Conservation (phyloP, 768 basidiomycete species). For the Suillus hirtellus region DNA sequence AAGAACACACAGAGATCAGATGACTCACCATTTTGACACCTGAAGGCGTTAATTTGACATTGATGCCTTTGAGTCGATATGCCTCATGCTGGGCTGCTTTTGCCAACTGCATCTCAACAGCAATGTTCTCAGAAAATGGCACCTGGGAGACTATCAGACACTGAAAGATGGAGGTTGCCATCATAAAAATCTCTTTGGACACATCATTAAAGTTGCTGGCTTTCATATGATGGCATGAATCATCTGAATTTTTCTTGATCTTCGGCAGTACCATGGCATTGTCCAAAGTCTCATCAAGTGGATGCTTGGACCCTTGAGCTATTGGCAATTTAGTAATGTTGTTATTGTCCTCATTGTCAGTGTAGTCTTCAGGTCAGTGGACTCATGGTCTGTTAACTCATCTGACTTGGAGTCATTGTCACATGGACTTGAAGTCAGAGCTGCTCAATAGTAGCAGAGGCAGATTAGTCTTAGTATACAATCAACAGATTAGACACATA, state of each 20-base stretch:
- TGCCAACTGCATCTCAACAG: too few species aligned
- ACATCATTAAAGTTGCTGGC: slow-evolving; percentile 22
- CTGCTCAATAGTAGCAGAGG: background rate
- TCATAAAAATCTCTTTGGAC: slow-evolving; percentile 20
- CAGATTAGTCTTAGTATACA: background rate
- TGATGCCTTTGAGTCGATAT: too few species aligned
- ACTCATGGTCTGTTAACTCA: background rate
- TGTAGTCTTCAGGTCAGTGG: background rate
- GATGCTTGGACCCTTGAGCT: background rate
- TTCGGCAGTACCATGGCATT: background rate
- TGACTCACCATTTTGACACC: too few species aligned
- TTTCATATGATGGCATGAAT: background rate
- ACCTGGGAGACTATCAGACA: background rate
- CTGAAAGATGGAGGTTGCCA: slow-evolving; percentile 13
- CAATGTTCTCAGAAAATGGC: too few species aligned
- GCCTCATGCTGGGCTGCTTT: too few species aligned
- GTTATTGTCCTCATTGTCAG: background rate
- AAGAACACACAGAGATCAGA: background rate
- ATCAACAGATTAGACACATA: background rate
- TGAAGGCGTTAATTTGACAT: too few species aligned
- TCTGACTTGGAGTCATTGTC: background rate
- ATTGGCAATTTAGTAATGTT: background rate
- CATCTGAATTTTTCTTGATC: background rate
- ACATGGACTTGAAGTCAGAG: background rate
- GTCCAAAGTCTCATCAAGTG: background rate